Conservation (phyloP, 78 protist genomes). For the Parvularia atlantis region DNA sequence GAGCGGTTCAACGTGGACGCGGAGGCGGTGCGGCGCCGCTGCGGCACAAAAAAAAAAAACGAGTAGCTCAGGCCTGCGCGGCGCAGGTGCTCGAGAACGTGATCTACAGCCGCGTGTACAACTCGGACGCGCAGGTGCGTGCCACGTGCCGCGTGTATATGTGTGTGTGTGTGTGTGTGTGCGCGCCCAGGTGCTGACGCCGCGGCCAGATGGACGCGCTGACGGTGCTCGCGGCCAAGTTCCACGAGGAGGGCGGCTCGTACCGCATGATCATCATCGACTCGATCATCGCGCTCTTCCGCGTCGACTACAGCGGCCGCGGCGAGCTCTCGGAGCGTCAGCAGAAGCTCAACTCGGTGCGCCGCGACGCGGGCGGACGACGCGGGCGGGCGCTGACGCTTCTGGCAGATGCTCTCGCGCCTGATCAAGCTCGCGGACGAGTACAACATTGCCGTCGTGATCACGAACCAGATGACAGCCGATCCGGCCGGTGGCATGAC, state of each 20-base stretch:
- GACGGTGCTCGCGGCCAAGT: constrained; percentile 22
- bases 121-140: too few relatives aligned
- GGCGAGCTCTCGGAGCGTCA: constrained; percentile 95
- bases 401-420: constrained; percentile 82
- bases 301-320: constrained; percentile 95
- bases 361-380: too few relatives aligned
- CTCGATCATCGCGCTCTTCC: constrained; percentile 89
- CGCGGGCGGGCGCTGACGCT: too few relatives aligned
- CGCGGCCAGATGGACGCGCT: constrained; percentile 26
- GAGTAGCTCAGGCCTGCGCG: too few relatives aligned
- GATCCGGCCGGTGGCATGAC: constrained; percentile 54
- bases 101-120: constrained; percentile 93
- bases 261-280: constrained; percentile 76
- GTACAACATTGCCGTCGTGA: constrained; percentile 94
- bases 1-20: constrained; percentile 66
- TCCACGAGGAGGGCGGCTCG: constrained; percentile 27
- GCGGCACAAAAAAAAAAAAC: too few relatives aligned
- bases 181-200: too few relatives aligned
- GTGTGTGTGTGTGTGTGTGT: too few relatives aligned
- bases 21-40: too few relatives aligned
- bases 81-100: constrained; percentile 96
- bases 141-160: too few relatives aligned
- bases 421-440: constrained; percentile 89
- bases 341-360: constrained; percentile 86
- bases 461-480: constrained; percentile 97